These are phyloP conservation scores for Gautieria morchelliformis DNA, from an alignment of 768 basidiomycete genomes.

Conservation along the genomic window DNA sequence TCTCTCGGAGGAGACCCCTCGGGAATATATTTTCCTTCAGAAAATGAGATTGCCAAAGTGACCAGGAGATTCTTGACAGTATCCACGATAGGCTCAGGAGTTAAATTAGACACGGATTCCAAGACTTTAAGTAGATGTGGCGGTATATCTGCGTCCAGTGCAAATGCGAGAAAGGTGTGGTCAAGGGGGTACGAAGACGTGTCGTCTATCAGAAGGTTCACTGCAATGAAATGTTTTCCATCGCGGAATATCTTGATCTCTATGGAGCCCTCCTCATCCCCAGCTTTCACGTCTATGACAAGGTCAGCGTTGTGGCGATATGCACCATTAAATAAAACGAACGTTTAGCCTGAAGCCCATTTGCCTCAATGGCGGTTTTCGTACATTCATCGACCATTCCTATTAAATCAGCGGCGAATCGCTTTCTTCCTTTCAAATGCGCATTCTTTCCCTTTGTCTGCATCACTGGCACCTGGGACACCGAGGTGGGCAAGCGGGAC, in stretches of 20 bases:
- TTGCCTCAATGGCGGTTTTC: slow-evolving; percentile 23
- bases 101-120: slow-evolving; percentile 33
- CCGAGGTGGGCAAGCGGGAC: not conserved
- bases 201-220: slow-evolving; percentile 41
- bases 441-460: not conserved
- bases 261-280: slow-evolving; percentile 61
- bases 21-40: slow-evolving; percentile 6
- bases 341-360: slow-evolving; percentile 36
- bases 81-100: slow-evolving; percentile 34
- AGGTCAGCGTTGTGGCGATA: not conserved
- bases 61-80: slow-evolving; percentile 35
- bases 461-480: not conserved
- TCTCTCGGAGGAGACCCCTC: not conserved
- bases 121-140: slow-evolving; percentile 32
- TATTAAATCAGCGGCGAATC: slow-evolving; percentile 47
- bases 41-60: slow-evolving; percentile 19
- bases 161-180: slow-evolving; percentile 50
- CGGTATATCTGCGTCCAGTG: slow-evolving; percentile 35
- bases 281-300: slow-evolving; percentile 35
- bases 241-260: slow-evolving; percentile 32
- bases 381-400: slow-evolving; percentile 32
- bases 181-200: slow-evolving; percentile 56
- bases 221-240: slow-evolving; percentile 25
- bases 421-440: slow-evolving; percentile 42
- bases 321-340: slow-evolving; percentile 11